Evolutionary conservation across 257 asterid species (phyloP).

Genomic region (Ophiorrhiza pumila): DNA sequence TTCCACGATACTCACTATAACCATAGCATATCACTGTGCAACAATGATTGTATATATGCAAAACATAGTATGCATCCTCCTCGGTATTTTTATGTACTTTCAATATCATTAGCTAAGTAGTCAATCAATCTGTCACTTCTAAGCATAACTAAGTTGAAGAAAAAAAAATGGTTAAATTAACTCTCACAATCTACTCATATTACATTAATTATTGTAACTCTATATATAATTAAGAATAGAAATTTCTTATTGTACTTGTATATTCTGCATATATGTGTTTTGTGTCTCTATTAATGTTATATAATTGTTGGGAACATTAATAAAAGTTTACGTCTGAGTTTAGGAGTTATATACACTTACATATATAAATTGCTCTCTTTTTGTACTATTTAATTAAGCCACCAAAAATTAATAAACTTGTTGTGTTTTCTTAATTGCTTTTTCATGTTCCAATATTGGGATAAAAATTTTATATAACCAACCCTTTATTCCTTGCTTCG

Average conservation of each 20-base stretch:
- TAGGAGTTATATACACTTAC: too few species aligned
- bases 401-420: not conserved
- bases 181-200: too few species aligned
- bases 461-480: not conserved
- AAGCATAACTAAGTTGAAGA: not conserved
- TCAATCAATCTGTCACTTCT: not conserved
- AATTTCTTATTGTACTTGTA: too few species aligned
- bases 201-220: too few species aligned
- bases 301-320: too few species aligned
- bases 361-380: too few species aligned
- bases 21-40: not conserved
- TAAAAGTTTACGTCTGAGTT: too few species aligned
- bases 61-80: slow-evolving; percentile 10
- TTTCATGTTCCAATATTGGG: not conserved
- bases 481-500: slow-evolving; percentile 25
- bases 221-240: too few species aligned
- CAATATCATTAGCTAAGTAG: not conserved
- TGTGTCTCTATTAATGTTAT: too few species aligned
- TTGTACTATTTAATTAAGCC: too few species aligned
- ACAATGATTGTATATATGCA: slow-evolving; percentile 17
- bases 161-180: not conserved
- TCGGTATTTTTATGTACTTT: slow-evolving; percentile 4
- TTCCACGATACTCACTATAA: slow-evolving; percentile 6
- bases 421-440: not conserved
- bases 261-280: too few species aligned